Evolutionary conservation across 164 flowering plant genomes (phyloP).

Genomic region (Piper longum): DNA sequence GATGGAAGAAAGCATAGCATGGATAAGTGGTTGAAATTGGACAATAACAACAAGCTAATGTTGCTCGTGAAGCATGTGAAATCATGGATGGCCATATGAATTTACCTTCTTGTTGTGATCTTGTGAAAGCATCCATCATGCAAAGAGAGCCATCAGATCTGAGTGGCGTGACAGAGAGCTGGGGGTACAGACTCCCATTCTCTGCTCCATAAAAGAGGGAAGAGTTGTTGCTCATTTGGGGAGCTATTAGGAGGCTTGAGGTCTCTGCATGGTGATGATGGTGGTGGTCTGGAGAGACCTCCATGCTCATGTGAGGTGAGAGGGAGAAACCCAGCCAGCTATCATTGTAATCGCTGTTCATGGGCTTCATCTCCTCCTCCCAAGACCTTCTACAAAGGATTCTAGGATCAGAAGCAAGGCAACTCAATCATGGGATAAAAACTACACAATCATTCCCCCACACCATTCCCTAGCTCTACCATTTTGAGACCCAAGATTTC

Average conservation of each 20-base stretch:
- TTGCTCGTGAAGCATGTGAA: background rate
- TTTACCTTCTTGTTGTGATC: slow-evolving; percentile 51
- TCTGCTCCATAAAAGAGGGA: slow-evolving; percentile 29
- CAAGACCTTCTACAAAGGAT: background rate
- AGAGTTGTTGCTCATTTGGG: slow-evolving; percentile 21
- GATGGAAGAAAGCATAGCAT: background rate
- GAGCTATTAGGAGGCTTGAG: slow-evolving; percentile 28
- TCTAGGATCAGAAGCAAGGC: slow-evolving; percentile 15
- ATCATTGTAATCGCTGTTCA: slow-evolving; percentile 32
- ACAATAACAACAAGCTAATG: background rate
- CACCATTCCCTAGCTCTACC: slow-evolving; percentile 8
- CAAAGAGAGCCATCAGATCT: slow-evolving; percentile 91
- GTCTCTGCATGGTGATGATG: slow-evolving; percentile 17
- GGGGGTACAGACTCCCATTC: slow-evolving; percentile 28
- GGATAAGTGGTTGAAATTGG: background rate
- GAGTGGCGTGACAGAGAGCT: slow-evolving; percentile 61
- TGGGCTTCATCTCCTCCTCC: slow-evolving; percentile 43
- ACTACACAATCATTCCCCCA: slow-evolving; percentile 33
- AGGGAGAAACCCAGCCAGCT: slow-evolving; percentile 90
- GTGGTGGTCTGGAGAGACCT: slow-evolving; percentile 30
- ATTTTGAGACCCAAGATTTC: background rate
- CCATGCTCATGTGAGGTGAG: slow-evolving; percentile 65
- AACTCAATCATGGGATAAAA: slow-evolving; percentile 46
- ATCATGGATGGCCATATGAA: background rate
- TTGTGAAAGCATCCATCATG: slow-evolving; percentile 59